Percentiles rank a stretch among this genome's conserved stretches.
Conservation (phyloP, 305 asterid species). For the Lippia alba region DNA sequence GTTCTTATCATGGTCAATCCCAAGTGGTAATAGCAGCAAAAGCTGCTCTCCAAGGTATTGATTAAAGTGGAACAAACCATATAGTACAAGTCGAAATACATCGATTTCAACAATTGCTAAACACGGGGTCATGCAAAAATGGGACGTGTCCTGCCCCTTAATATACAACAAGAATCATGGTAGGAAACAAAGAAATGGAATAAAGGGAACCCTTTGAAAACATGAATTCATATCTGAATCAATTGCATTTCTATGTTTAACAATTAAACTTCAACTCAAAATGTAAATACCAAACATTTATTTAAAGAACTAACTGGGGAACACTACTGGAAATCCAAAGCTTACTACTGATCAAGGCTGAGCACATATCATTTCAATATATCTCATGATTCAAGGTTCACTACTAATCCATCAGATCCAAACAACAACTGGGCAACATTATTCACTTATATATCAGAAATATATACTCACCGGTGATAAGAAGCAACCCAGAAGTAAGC, state of each 20-base stretch:
- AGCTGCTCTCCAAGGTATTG: conserved; percentile 44
- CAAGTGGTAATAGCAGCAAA: conserved; percentile 38
- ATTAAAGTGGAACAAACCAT: conserved; percentile 37
- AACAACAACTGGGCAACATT: not conserved
- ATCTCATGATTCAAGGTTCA: not conserved
- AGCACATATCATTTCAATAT: no score
- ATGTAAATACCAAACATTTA: no score
- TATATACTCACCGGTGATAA: conserved; percentile 53
- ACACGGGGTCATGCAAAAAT: conserved; percentile 26
- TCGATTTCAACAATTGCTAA: conserved; percentile 18
- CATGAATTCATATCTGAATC: no score
- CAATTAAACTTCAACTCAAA: not conserved
- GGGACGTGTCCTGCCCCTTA: conserved; percentile 30
- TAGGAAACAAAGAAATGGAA: not conserved
- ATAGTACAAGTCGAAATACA: conserved; percentile 11
- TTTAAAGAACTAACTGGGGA: no score
- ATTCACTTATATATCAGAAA: not conserved
- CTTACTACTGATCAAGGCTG: no score
- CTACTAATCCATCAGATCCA: not conserved
- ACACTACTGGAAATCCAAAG: no score
- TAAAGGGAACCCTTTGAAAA: no score
- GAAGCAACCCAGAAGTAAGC: conserved; percentile 67
- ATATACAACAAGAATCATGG: conserved; percentile 16
- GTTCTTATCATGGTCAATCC: conserved; percentile 46
- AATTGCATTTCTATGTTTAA: no score